These are phyloP conservation scores for Citrullus mucosospermus DNA, from an alignment of 306 rosid genomes.

Conservation along the genomic window DNA sequence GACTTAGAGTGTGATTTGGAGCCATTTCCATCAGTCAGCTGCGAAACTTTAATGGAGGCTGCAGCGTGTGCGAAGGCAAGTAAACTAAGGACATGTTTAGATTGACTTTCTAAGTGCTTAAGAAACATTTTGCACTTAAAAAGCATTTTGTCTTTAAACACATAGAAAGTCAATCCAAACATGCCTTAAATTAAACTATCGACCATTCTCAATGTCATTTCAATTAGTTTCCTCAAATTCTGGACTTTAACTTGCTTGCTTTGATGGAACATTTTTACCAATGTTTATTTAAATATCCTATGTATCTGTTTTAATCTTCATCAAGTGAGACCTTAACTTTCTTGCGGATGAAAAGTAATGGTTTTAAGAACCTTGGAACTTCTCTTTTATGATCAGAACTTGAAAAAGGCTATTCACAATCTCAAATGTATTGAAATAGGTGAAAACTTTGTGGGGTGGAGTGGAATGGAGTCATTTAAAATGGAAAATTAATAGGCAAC, in stretches of 20 bases:
- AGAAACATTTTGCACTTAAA: too few species aligned
- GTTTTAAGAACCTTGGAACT: not conserved
- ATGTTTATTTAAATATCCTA: not conserved
- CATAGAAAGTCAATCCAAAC: too few species aligned
- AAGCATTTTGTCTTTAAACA: too few species aligned
- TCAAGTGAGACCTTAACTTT: not conserved
- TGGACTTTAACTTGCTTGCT: not conserved
- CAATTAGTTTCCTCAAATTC: not conserved
- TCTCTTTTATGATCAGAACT: not conserved
- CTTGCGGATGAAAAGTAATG: not conserved
- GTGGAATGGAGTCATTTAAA: not conserved
- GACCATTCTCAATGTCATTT: not conserved
- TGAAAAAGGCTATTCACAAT: not conserved
- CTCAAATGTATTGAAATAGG: not conserved
- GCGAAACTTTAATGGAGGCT: constrained; percentile 9
- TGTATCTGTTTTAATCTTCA: not conserved
- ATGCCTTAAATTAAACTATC: not conserved
- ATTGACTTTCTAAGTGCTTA: too few species aligned
- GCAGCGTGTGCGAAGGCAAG: constrained; percentile 7
- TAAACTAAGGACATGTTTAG: not conserved
- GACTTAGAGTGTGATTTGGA: constrained; percentile 11
- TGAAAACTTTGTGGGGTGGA: not conserved
- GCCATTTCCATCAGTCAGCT: constrained; percentile 8
- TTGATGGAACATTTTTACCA: not conserved
- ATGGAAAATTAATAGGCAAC: not conserved